Conservation (phyloP, 768 basidiomycete genomes). For the Lactarius indigo region DNA sequence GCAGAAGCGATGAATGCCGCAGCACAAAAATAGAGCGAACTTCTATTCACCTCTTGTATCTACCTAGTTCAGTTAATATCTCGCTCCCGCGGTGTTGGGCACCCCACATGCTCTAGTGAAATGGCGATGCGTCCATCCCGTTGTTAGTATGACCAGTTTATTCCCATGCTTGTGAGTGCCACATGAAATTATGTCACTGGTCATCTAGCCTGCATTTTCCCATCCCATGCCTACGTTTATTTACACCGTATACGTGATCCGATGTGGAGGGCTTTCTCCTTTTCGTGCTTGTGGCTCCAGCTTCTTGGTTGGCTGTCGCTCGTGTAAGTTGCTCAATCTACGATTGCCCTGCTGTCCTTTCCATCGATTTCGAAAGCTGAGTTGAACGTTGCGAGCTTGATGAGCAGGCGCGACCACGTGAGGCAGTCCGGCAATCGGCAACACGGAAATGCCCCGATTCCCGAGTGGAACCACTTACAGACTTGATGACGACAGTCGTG, state of each 20-base stretch:
- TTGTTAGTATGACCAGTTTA: neutral
- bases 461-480: neutral
- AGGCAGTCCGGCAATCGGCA: neutral
- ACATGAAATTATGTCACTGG: neutral
- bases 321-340: neutral
- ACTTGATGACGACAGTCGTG: neutral
- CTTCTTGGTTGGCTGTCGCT: neutral
- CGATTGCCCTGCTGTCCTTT: too few species aligned
- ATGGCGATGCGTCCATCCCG: neutral
- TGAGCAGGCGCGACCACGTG: neutral
- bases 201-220: neutral
- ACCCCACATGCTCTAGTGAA: neutral
- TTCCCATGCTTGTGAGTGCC: neutral
- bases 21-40: constrained; percentile 30
- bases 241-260: neutral
- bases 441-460: neutral
- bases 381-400: too few species aligned
- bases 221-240: neutral
- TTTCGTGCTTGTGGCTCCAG: neutral
- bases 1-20: constrained; percentile 42
- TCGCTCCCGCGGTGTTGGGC: neutral
- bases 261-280: neutral
- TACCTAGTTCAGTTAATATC: constrained; percentile 2
- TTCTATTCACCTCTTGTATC: neutral
- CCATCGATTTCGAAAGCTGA: too few species aligned